Evolutionary conservation across 306 rosid species (phyloP).

Genomic region (Prunus dulcis): DNA sequence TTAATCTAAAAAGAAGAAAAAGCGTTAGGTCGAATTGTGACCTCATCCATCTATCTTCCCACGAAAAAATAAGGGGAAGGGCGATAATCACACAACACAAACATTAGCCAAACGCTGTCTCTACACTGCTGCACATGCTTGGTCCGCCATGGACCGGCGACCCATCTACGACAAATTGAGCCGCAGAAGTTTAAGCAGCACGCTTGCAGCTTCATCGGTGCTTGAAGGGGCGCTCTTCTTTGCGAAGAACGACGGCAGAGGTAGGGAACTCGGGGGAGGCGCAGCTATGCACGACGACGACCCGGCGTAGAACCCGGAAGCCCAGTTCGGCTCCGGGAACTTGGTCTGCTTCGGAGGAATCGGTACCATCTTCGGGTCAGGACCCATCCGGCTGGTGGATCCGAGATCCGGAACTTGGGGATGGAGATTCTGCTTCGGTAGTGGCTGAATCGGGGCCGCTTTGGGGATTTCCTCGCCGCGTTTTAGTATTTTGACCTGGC

Average conservation of each 20-base stretch:
- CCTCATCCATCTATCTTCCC: neutral
- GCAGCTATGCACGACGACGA: conserved; percentile 24
- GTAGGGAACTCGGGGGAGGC: conserved; percentile 59
- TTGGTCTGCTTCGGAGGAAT: neutral
- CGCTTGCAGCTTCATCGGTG: conserved; percentile 34
- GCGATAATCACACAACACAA: conserved; percentile 23
- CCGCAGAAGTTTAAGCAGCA: conserved; percentile 29
- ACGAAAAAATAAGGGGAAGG: conserved; percentile 42
- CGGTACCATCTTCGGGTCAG: neutral
- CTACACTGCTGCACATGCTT: neutral
- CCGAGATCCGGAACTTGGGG: neutral
- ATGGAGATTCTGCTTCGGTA: neutral
- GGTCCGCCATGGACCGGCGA: neutral
- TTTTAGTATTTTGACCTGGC: conserved; percentile 41
- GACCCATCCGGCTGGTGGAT: neutral
- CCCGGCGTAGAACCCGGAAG: conserved; percentile 40
- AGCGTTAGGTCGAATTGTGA: neutral
- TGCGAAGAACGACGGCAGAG: conserved; percentile 46
- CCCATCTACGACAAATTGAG: conserved; percentile 19
- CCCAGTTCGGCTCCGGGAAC: neutral
- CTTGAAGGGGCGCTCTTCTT: conserved; percentile 11
- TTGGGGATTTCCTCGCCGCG: conserved; percentile 31
- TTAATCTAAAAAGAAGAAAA: neutral
- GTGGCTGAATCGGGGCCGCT: neutral
- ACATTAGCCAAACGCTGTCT: conserved; percentile 11